These are phyloP conservation scores for Pilasporangium apinafurcum DNA, from an alignment of 352 stramenopile genomes.

Conservation along the genomic window DNA sequence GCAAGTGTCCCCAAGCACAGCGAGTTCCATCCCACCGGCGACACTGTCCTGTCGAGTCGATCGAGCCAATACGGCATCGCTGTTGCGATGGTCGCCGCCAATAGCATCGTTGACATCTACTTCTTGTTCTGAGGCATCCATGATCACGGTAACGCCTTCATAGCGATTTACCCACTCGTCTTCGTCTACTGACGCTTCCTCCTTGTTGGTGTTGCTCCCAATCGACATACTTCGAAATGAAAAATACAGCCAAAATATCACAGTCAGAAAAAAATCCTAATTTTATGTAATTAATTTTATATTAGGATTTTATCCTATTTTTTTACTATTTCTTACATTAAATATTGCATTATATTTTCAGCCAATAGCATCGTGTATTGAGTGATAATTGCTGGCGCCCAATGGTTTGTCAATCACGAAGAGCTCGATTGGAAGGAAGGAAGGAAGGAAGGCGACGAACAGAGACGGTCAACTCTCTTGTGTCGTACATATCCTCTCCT, in stretches of 20 bases:
- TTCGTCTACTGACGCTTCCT: constrained; percentile 26
- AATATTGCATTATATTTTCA: constrained; percentile 17
- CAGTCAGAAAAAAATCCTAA: too few relatives aligned
- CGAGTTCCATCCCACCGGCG: constrained; percentile 23
- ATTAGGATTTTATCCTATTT: too few relatives aligned
- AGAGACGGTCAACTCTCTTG: neutral
- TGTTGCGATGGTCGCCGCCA: constrained; percentile 9
- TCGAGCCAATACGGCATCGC: constrained; percentile 1
- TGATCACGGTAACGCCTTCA: constrained; percentile 3
- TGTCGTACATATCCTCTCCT: neutral
- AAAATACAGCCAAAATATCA: too few relatives aligned
- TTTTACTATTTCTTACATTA: too few relatives aligned
- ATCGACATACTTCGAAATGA: constrained; percentile 29
- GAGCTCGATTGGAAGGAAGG: neutral
- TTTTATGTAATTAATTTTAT: neutral
- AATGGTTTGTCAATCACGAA: constrained; percentile 12
- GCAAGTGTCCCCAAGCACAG: constrained; percentile 59
- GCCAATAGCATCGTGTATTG: constrained; percentile 21
- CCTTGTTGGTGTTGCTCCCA: constrained; percentile 10
- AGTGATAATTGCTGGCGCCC: constrained; percentile 7
- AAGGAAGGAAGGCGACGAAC: too few relatives aligned
- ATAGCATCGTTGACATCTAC: constrained; percentile 14
- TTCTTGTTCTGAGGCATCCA: constrained; percentile 4
- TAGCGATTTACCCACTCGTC: constrained; percentile 38
- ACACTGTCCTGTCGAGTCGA: constrained; percentile 9